A percentile compares a stretch with the other conserved stretches of the same genome.
phyloP scores from a whole-genome alignment of 2,329 filamentous ascomycete genomes.

The Colletotrichum simmondsii region DNA sequence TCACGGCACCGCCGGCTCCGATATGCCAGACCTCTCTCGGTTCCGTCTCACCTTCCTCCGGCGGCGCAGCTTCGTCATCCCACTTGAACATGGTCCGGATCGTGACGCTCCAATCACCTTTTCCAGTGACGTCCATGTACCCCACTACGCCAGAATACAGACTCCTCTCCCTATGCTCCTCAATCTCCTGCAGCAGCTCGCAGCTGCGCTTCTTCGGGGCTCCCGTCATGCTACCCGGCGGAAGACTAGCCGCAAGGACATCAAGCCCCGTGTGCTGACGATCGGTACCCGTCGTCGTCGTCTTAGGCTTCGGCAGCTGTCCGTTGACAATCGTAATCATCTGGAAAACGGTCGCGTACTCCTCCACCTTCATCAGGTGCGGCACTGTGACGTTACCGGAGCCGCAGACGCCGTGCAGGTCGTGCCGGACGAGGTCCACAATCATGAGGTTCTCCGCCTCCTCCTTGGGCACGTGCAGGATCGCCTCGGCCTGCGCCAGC shows the following conservation, averaged over 20 bases:
- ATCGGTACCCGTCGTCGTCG: slow-evolving; percentile 19
- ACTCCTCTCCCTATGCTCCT: slow-evolving; percentile 71
- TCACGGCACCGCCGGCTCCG: slow-evolving; percentile 91
- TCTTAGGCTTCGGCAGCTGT: slow-evolving; percentile 53
- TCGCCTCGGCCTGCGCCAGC: slow-evolving; percentile 74
- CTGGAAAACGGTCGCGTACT: slow-evolving; percentile 90
- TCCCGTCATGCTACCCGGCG: slow-evolving; percentile 95
- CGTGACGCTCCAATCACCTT: slow-evolving; percentile 90
- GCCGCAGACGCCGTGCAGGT: slow-evolving; percentile 86
- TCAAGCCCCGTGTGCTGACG: slow-evolving; percentile 71
- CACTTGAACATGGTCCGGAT: slow-evolving; percentile 85
- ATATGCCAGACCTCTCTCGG: slow-evolving; percentile 78
- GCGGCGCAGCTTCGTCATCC: slow-evolving; percentile 65
- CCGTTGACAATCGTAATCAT: slow-evolving; percentile 92
- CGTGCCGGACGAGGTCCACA: slow-evolving; percentile 94
- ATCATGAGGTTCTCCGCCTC: slow-evolving; percentile 98
- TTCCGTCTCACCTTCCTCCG: slow-evolving; percentile 42
- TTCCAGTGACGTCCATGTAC: slow-evolving; percentile 87
- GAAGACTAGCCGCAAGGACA: slow-evolving; percentile 80
- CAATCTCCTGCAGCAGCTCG: slow-evolving; percentile 79
- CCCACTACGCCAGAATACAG: slow-evolving; percentile 91
- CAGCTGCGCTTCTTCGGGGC: slow-evolving; percentile 95
- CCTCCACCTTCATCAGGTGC: slow-evolving; percentile 86
- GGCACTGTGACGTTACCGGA: slow-evolving; percentile 78
- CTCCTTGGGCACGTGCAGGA: slow-evolving; percentile 87